Percentiles rank a stretch among this genome's conserved stretches.
phyloP scores from a whole-genome alignment of 345 rosid species.

The Eucalyptus shirleyi region DNA sequence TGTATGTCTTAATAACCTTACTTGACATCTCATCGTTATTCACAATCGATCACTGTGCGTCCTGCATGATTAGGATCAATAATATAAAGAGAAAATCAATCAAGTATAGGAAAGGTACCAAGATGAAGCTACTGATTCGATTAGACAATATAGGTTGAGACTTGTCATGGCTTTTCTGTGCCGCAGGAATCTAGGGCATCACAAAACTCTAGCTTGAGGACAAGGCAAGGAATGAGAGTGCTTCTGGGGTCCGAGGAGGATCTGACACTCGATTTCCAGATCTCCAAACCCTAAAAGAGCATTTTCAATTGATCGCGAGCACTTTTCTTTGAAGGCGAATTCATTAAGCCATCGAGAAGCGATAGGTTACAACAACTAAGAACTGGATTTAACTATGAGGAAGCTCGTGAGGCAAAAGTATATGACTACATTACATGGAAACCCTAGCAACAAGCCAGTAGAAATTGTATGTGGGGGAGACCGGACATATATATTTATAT shows the following conservation, averaged over 20 bases:
- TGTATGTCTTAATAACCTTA: not conserved
- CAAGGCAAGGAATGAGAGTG: not conserved
- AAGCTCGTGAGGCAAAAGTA: not conserved
- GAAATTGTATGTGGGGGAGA: not conserved
- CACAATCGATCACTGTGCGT: not conserved
- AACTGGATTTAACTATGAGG: not conserved
- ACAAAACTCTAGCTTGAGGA: not conserved
- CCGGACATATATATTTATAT: not conserved
- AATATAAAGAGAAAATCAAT: not conserved
- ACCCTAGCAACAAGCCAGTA: not conserved
- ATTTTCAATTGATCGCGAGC: not conserved
- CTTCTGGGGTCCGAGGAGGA: not conserved
- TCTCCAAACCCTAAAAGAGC: not conserved
- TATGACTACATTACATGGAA: not conserved
- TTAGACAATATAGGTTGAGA: not conserved
- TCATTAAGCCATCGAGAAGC: not conserved
- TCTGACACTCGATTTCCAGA: not conserved
- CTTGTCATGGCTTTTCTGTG: not conserved
- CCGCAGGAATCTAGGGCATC: not conserved
- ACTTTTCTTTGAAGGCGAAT: not conserved
- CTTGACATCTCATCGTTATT: not conserved
- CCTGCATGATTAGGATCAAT: not conserved
- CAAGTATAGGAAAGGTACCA: not conserved
- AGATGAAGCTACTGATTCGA: not conserved
- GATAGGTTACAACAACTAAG: not conserved